Evolutionary conservation across 2,329 filamentous ascomycete genomes (phyloP).

Genomic region (Tympanopsis confertula): DNA sequence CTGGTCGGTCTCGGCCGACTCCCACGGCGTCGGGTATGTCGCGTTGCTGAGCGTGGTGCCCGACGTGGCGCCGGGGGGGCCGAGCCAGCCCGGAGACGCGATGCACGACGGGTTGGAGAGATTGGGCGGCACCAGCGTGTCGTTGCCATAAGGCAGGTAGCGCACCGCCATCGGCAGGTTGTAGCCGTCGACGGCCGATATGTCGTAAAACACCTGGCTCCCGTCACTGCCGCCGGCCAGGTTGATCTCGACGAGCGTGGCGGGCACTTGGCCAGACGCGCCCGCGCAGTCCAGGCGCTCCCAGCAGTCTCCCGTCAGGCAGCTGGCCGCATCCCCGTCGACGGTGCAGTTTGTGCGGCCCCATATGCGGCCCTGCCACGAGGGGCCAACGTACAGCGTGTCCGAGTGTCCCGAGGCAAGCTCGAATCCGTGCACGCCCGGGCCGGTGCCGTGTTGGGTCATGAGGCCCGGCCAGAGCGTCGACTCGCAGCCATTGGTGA

Average conservation of each 20-base stretch:
- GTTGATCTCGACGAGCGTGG: slow-evolving; percentile 72
- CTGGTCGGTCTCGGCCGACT: slow-evolving; percentile 41
- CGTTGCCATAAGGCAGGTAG: slow-evolving; percentile 48
- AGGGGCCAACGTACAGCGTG: slow-evolving; percentile 52
- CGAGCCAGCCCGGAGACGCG: slow-evolving; percentile 52
- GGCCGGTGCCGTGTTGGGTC: slow-evolving; percentile 61
- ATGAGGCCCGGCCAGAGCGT: slow-evolving; percentile 67
- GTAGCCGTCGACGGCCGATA: slow-evolving; percentile 76
- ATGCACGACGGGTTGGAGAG: slow-evolving; percentile 69
- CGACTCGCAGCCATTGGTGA: slow-evolving; percentile 62
- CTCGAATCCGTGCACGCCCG: slow-evolving; percentile 57
- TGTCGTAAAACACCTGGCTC: slow-evolving; percentile 68
- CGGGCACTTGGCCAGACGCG: slow-evolving; percentile 59
- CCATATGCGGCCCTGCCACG: slow-evolving; percentile 78
- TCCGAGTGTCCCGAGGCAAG: slow-evolving; percentile 44
- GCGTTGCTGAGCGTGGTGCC: slow-evolving; percentile 51
- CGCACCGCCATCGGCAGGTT: slow-evolving; percentile 61
- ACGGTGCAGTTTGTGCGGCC: slow-evolving; percentile 76
- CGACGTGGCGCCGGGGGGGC: slow-evolving; percentile 37
- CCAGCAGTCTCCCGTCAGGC: slow-evolving; percentile 67
- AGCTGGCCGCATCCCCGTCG: slow-evolving; percentile 51
- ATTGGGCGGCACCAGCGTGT: slow-evolving; percentile 60
- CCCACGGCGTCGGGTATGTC: slow-evolving; percentile 57
- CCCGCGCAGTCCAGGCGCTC: slow-evolving; percentile 57
- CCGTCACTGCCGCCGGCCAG: slow-evolving; percentile 50